phyloP scores from a whole-genome alignment of 2,329 filamentous ascomycete species.

The Diaporthe destruens region DNA sequence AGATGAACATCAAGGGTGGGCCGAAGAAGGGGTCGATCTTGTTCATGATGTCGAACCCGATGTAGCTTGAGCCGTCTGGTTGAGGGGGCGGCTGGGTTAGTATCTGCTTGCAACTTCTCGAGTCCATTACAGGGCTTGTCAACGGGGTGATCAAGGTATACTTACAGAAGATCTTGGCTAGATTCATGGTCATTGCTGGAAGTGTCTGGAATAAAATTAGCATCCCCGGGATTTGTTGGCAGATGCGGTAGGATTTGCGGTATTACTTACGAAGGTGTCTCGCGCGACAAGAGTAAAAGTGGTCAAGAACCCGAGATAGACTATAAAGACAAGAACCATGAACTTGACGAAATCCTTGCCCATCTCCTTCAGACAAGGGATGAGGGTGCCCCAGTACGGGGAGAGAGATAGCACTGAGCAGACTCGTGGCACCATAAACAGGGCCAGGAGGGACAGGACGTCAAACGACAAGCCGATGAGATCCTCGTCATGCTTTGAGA shows the following conservation, averaged over 20 bases:
- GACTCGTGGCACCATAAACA: constrained; percentile 90
- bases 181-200: constrained; percentile 75
- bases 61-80: constrained; percentile 75
- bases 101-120: neutral
- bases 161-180: constrained; percentile 80
- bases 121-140: neutral
- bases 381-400: constrained; percentile 90
- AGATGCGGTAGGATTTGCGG: neutral
- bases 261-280: constrained; percentile 63
- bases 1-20: constrained; percentile 76
- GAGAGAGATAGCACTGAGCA: constrained; percentile 89
- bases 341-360: constrained; percentile 89
- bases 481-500: constrained; percentile 68
- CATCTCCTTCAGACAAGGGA: constrained; percentile 95
- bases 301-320: constrained; percentile 89
- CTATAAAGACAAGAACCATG: constrained; percentile 79
- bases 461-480: constrained; percentile 88
- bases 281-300: constrained; percentile 86
- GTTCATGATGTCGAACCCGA: constrained; percentile 78
- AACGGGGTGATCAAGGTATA: neutral
- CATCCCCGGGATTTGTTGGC: neutral
- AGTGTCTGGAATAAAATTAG: constrained; percentile 55
- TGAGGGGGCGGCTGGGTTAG: neutral
- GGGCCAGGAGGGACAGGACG: constrained; percentile 86
- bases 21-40: constrained; percentile 70